Evolutionary conservation across 495 filamentous ascomycete genomes (phyloP).

Genomic region (Neurospora sublineolata): DNA sequence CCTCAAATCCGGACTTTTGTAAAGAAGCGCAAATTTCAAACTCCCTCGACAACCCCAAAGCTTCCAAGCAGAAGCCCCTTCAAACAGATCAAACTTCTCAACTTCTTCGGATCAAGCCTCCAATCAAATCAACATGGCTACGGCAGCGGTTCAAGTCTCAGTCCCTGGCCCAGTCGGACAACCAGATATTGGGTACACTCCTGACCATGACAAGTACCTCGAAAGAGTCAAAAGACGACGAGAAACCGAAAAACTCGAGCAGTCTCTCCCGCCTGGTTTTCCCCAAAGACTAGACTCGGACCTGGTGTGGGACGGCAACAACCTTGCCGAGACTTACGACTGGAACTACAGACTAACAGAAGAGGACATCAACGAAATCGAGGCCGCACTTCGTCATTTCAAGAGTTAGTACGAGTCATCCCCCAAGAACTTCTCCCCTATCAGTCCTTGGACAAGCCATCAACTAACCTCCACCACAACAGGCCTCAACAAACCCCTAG

Average conservation of each 20-base stretch:
- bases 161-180: slow-evolving; percentile 20
- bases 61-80: neutral
- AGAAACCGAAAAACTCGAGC: slow-evolving; percentile 29
- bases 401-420: slow-evolving; percentile 26
- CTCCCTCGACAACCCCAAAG: neutral
- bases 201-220: slow-evolving; percentile 45
- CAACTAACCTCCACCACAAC: neutral
- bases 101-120: neutral
- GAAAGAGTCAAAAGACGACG: slow-evolving; percentile 36
- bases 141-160: neutral
- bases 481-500: slow-evolving; percentile 33
- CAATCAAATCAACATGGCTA: neutral
- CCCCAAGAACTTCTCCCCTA: neutral
- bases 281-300: slow-evolving; percentile 35
- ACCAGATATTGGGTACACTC: slow-evolving; percentile 48
- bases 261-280: slow-evolving; percentile 39
- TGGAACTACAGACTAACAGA: slow-evolving; percentile 41
- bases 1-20: neutral
- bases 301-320: slow-evolving; percentile 49
- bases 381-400: slow-evolving; percentile 43
- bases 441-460: neutral
- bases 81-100: neutral
- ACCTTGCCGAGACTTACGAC: slow-evolving; percentile 35
- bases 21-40: neutral
- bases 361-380: slow-evolving; percentile 43